Conservation (phyloP, 2,329 filamentous ascomycete genomes). For the Cordyceps farinosa region DNA sequence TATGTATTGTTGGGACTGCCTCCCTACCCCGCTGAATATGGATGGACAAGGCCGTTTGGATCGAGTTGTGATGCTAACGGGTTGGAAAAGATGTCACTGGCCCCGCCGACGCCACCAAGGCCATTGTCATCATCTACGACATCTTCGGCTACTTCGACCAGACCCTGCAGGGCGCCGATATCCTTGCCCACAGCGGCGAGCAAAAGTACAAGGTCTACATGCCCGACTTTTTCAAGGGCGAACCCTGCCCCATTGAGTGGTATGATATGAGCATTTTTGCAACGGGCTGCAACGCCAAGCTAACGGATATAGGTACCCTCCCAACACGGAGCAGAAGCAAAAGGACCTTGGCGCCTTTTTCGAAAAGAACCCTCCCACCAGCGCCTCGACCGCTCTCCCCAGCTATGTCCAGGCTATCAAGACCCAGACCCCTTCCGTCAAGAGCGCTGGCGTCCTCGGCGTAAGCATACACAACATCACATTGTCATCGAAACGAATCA, state of each 20-base stretch:
- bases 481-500: neutral
- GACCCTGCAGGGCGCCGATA: conserved; percentile 68
- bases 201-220: conserved; percentile 82
- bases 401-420: conserved; percentile 52
- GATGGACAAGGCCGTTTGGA: too few species aligned
- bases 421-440: conserved; percentile 50
- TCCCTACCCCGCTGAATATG: neutral
- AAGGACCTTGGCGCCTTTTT: conserved; percentile 58
- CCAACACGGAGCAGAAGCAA: conserved; percentile 61
- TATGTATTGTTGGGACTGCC: conserved; percentile 24
- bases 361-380: conserved; percentile 44
- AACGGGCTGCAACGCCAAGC: neutral
- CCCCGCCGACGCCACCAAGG: conserved; percentile 49
- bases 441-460: conserved; percentile 59
- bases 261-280: conserved; percentile 20
- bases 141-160: conserved; percentile 70
- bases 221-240: conserved; percentile 84
- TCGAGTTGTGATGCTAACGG: conserved; percentile 13
- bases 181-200: conserved; percentile 52
- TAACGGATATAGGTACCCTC: conserved; percentile 50
- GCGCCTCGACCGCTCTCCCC: conserved; percentile 48
- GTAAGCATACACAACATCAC: conserved; percentile 36
- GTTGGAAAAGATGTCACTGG: conserved; percentile 44
- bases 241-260: conserved; percentile 56
- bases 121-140: conserved; percentile 46